These are phyloP conservation scores for Penicillium alfredii DNA, from an alignment of 495 filamentous ascomycete species.

Conservation along the genomic window DNA sequence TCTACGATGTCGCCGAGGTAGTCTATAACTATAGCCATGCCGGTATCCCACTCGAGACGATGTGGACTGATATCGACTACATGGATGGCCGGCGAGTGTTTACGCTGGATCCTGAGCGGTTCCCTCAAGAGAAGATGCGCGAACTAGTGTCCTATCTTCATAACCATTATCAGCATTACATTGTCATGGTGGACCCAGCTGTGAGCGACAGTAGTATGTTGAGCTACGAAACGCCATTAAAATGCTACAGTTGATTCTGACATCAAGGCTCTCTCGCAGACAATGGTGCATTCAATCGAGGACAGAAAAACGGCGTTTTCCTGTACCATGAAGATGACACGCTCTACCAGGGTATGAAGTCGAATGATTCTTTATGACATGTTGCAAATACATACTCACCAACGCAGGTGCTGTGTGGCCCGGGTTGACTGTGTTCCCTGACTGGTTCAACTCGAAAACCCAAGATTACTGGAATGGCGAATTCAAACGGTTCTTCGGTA, in stretches of 20 bases:
- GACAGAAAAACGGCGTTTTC: slow-evolving; percentile 57
- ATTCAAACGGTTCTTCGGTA: slow-evolving; percentile 63
- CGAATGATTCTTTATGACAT: too few species aligned
- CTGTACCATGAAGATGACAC: slow-evolving; percentile 58
- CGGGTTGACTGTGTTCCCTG: slow-evolving; percentile 71
- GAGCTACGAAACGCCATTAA: neutral
- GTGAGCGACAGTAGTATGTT: slow-evolving; percentile 43
- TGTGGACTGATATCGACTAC: slow-evolving; percentile 88
- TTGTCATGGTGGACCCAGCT: slow-evolving; percentile 86
- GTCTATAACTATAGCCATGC: slow-evolving; percentile 74
- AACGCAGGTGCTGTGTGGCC: slow-evolving; percentile 71
- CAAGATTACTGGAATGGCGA: slow-evolving; percentile 69
- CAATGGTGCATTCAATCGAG: slow-evolving; percentile 61
- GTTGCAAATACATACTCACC: too few species aligned
- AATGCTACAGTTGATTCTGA: too few species aligned
- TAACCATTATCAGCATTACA: slow-evolving; percentile 66
- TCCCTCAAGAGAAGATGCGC: slow-evolving; percentile 61
- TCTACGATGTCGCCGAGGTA: slow-evolving; percentile 71
- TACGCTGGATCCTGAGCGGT: slow-evolving; percentile 67
- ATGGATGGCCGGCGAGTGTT: slow-evolving; percentile 67
- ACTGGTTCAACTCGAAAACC: slow-evolving; percentile 72
- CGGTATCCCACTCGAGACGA: slow-evolving; percentile 74
- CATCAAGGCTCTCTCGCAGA: slow-evolving; percentile 29
- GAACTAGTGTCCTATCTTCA: slow-evolving; percentile 68
- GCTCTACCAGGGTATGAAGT: slow-evolving; percentile 59